Percentiles rank a stretch among this genome's conserved stretches.
phyloP scores from a whole-genome alignment of 1,284 basidiomycete species.

The Leccinum variabile region DNA sequence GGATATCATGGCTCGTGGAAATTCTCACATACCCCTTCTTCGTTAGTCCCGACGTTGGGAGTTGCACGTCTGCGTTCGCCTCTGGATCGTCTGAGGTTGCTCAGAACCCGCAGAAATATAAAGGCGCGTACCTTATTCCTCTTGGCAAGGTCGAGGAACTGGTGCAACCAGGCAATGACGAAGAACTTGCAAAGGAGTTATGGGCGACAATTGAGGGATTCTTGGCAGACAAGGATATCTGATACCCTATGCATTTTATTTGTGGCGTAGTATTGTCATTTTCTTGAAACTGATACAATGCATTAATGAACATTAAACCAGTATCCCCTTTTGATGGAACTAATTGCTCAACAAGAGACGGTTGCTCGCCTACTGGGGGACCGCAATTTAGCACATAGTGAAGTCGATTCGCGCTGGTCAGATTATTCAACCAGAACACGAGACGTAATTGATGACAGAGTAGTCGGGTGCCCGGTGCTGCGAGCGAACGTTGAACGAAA shows the following conservation, averaged over 20 bases:
- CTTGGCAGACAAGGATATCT: conserved; percentile 26
- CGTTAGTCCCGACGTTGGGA: conserved; percentile 40
- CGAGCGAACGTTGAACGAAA: not conserved
- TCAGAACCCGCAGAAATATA: conserved; percentile 42
- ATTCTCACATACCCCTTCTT: conserved; percentile 38
- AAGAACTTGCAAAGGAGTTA: conserved; percentile 44
- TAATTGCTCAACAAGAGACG: no score
- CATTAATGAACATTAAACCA: no score
- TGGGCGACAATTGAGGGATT: conserved; percentile 44
- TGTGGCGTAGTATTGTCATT: not conserved
- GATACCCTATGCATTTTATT: not conserved
- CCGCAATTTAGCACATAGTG: no score
- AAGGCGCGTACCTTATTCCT: conserved; percentile 47
- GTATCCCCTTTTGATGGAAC: not conserved
- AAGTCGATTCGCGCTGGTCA: no score
- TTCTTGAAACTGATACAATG: not conserved
- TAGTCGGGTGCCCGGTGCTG: no score
- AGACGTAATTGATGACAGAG: no score
- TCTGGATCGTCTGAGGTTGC: conserved; percentile 43
- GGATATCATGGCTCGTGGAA: conserved; percentile 28
- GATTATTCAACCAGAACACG: no score
- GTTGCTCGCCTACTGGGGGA: no score
- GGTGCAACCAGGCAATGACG: conserved; percentile 27
- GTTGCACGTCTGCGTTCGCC: conserved; percentile 46
- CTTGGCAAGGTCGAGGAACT: conserved; percentile 34